Evolutionary conservation across 176 grass and related monocot species (phyloP).

Genomic region (Aechmea fasciata): DNA sequence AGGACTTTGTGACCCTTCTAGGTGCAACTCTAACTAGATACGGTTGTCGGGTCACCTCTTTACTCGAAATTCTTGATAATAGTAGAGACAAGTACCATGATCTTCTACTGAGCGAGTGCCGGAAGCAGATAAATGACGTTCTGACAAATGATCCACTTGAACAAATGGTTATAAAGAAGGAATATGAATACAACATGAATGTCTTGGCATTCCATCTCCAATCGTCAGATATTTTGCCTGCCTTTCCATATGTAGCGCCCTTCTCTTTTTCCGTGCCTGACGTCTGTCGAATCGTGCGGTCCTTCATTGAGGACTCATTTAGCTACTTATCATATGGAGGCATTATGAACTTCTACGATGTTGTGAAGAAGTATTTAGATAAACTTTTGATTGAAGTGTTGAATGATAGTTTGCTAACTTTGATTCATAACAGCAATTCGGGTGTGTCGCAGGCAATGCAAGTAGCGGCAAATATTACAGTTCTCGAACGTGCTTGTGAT

Average conservation of each 20-base stretch:
- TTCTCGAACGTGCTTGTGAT: slow-evolving; percentile 75
- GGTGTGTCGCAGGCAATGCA: slow-evolving; percentile 60
- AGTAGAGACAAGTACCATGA: slow-evolving; percentile 55
- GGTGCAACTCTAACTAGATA: slow-evolving; percentile 44
- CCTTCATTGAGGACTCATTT: slow-evolving; percentile 73
- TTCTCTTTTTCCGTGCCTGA: slow-evolving; percentile 84
- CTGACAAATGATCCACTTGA: slow-evolving; percentile 49
- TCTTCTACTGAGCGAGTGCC: slow-evolving; percentile 53
- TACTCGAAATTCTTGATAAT: slow-evolving; percentile 57
- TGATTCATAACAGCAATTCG: slow-evolving; percentile 49
- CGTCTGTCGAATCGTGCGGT: slow-evolving; percentile 51
- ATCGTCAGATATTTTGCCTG: slow-evolving; percentile 30
- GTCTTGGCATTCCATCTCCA: slow-evolving; percentile 59
- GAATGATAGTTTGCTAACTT: slow-evolving; percentile 56
- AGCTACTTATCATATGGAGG: slow-evolving; percentile 61
- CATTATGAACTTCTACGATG: slow-evolving; percentile 46
- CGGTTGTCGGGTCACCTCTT: slow-evolving; percentile 34
- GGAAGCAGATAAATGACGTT: slow-evolving; percentile 37
- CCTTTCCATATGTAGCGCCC: slow-evolving; percentile 52
- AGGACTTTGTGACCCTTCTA: slow-evolving; percentile 59
- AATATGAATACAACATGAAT: slow-evolving; percentile 61
- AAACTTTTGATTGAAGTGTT: slow-evolving; percentile 83
- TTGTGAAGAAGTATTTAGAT: slow-evolving; percentile 67
- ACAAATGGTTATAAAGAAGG: slow-evolving; percentile 54
- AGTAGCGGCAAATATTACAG: slow-evolving; percentile 62